These are phyloP conservation scores for Circinella umbellata DNA, from an alignment of 371 early-diverging fungal genomes.

Conservation along the genomic window DNA sequence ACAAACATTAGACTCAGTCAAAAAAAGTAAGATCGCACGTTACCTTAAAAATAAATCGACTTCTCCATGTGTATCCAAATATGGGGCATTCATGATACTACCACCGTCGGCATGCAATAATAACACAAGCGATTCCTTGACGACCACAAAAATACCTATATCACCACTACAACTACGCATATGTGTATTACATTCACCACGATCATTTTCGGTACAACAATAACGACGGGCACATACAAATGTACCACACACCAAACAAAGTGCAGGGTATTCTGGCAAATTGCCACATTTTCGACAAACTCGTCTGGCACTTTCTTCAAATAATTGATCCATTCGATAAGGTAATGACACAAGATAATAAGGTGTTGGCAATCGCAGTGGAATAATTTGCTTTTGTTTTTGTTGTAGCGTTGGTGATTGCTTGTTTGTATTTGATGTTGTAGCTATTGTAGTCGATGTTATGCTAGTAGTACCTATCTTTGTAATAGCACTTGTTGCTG, in stretches of 20 bases:
- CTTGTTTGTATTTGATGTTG: constrained; percentile 5
- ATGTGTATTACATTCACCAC: constrained; percentile 93
- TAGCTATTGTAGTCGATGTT: not conserved
- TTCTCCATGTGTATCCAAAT: constrained; percentile 95
- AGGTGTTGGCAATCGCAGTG: constrained; percentile 59
- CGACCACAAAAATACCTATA: constrained; percentile 85
- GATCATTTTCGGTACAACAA: constrained; percentile 86
- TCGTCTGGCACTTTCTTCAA: constrained; percentile 78
- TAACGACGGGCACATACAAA: constrained; percentile 90
- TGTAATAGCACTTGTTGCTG: not conserved
- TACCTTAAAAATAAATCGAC: constrained; percentile 52
- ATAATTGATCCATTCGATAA: constrained; percentile 77
- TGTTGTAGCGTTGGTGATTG: too few species aligned
- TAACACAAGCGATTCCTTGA: constrained; percentile 84
- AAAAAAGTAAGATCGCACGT: not conserved
- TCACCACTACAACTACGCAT: constrained; percentile 90
- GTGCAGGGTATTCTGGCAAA: constrained; percentile 85
- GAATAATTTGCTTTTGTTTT: constrained; percentile 17
- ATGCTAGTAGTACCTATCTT: not conserved
- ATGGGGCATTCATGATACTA: constrained; percentile 88
- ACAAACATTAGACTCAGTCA: too few species aligned
- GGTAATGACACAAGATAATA: constrained; percentile 81
- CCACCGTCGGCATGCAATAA: constrained; percentile 85
- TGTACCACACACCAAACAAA: constrained; percentile 93
- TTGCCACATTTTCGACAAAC: constrained; percentile 84